A percentile compares a stretch with the other conserved stretches of the same genome.
Conservation (phyloP, 2,329 filamentous ascomycete genomes). For the Polychaeton citri region DNA sequence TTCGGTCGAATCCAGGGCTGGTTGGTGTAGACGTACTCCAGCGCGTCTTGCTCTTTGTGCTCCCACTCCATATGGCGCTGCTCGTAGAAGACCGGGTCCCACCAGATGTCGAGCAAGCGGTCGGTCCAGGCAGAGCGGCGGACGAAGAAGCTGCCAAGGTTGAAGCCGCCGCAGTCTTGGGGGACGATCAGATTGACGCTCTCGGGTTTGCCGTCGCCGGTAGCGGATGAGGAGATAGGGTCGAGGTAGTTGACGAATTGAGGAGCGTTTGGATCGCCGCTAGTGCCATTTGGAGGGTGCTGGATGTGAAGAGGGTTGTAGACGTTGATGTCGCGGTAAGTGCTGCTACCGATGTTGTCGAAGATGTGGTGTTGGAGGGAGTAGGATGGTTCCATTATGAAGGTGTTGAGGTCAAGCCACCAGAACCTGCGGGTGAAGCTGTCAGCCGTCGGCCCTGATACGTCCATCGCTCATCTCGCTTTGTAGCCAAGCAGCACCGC, state of each 20-base stretch:
- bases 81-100: slow-evolving; percentile 95
- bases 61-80: slow-evolving; percentile 99
- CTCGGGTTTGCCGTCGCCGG: slow-evolving; percentile 61
- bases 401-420: slow-evolving; percentile 97
- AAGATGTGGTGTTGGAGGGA: slow-evolving; percentile 88
- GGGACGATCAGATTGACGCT: slow-evolving; percentile 82
- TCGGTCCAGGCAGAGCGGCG: slow-evolving; percentile 80
- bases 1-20: slow-evolving; percentile 89
- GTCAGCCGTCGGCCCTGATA: slow-evolving; percentile 1
- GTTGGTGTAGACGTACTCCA: slow-evolving; percentile 80
- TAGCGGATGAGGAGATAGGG: slow-evolving; percentile 52
- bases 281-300: slow-evolving; percentile 53
- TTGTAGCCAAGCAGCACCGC: too few species aligned
- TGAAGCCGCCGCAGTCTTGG: slow-evolving; percentile 93
- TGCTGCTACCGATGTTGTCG: slow-evolving; percentile 56
- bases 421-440: slow-evolving; percentile 60
- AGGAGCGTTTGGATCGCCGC: slow-evolving; percentile 28
- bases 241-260: slow-evolving; percentile 52
- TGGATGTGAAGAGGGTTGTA: slow-evolving; percentile 92
- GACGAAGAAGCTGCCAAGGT: slow-evolving; percentile 89
- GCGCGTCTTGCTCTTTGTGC: slow-evolving; percentile 93
- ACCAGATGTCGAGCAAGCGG: slow-evolving; percentile 87
- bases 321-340: slow-evolving; percentile 90
- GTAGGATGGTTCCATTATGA: slow-evolving; percentile 90
- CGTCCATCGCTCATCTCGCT: not conserved